These are phyloP conservation scores for Neurospora hispaniola DNA, from an alignment of 495 filamentous ascomycete genomes.

Conservation along the genomic window DNA sequence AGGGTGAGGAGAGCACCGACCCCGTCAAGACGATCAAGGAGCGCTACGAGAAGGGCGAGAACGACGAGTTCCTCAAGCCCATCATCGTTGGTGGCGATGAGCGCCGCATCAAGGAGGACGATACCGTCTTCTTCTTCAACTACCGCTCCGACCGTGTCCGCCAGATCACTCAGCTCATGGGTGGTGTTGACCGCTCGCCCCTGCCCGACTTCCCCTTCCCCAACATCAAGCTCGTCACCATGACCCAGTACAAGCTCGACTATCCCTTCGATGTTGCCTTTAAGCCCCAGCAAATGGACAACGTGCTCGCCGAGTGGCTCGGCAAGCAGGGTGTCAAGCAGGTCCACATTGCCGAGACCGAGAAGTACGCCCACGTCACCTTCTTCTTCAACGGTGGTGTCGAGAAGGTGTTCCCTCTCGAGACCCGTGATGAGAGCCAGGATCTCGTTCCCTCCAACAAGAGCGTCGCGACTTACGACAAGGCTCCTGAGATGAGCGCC, in stretches of 20 bases:
- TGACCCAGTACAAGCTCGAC: slow-evolving; percentile 97
- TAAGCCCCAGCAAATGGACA: slow-evolving; percentile 87
- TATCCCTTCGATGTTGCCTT: slow-evolving; percentile 92
- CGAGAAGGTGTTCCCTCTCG: slow-evolving; percentile 89
- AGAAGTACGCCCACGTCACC: slow-evolving; percentile 98
- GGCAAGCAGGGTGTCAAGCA: slow-evolving; percentile 79
- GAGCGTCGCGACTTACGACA: slow-evolving; percentile 89
- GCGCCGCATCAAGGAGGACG: slow-evolving; percentile 73
- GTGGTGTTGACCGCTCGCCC: slow-evolving; percentile 82
- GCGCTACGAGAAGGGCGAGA: slow-evolving; percentile 77
- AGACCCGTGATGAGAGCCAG: slow-evolving; percentile 57
- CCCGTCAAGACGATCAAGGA: slow-evolving; percentile 79
- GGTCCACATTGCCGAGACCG: slow-evolving; percentile 94
- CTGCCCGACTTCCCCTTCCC: slow-evolving; percentile 89
- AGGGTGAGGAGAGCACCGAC: slow-evolving; percentile 76
- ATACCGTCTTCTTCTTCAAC: slow-evolving; percentile 99
- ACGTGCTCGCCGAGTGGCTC: slow-evolving; percentile 93
- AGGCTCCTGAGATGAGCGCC: slow-evolving; percentile 93
- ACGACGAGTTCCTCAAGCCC: slow-evolving; percentile 95
- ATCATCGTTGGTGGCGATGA: slow-evolving; percentile 88
- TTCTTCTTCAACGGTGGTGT: slow-evolving; percentile 99
- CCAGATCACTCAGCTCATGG: slow-evolving; percentile 90
- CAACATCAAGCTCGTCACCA: slow-evolving; percentile 85
- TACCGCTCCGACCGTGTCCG: slow-evolving; percentile 98
- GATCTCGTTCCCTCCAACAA: slow-evolving; percentile 53